Conservation (phyloP, 768 basidiomycete species). For the Termitomyces sp. region DNA sequence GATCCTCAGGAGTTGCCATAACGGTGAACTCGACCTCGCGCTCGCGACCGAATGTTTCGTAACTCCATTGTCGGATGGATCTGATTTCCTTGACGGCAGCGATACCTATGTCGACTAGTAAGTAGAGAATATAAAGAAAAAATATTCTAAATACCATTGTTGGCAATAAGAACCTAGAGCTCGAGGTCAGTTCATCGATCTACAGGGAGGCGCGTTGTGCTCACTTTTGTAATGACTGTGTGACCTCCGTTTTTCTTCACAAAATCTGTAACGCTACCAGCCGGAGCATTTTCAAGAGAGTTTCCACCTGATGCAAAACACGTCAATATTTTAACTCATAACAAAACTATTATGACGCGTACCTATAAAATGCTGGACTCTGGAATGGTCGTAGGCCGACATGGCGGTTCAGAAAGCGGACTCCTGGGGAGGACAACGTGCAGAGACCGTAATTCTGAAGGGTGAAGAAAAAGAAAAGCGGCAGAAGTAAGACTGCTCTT, state of each 20-base stretch:
- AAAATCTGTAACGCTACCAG: constrained; percentile 84
- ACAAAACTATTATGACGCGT: constrained; percentile 18
- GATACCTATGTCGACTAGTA: constrained; percentile 62
- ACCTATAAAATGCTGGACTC: constrained; percentile 57
- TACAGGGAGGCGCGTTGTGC: constrained; percentile 19
- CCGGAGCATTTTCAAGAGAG: constrained; percentile 79
- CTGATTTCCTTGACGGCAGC: constrained; percentile 99
- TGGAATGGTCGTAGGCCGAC: constrained; percentile 54
- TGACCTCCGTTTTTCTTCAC: constrained; percentile 91
- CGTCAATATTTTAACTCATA: constrained; percentile 17
- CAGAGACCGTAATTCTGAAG: constrained; percentile 11
- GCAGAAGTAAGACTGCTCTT: constrained; percentile 18
- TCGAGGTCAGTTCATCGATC: constrained; percentile 9
- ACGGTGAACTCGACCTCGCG: constrained; percentile 97
- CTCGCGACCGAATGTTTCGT: constrained; percentile 97
- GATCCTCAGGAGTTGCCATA: constrained; percentile 98
- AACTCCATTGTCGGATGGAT: constrained; percentile 99
- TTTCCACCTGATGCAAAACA: constrained; percentile 74
- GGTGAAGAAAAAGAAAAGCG: constrained; percentile 11
- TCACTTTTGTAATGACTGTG: constrained; percentile 96
- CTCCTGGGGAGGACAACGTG: constrained; percentile 14
- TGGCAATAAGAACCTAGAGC: constrained; percentile 91
- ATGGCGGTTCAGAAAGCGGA: constrained; percentile 31
- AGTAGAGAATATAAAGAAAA: neutral
- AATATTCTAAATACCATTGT: constrained; percentile 68